Evolutionary conservation across 208 protist species (phyloP).

Genomic region (Wallacemonas sp.): DNA sequence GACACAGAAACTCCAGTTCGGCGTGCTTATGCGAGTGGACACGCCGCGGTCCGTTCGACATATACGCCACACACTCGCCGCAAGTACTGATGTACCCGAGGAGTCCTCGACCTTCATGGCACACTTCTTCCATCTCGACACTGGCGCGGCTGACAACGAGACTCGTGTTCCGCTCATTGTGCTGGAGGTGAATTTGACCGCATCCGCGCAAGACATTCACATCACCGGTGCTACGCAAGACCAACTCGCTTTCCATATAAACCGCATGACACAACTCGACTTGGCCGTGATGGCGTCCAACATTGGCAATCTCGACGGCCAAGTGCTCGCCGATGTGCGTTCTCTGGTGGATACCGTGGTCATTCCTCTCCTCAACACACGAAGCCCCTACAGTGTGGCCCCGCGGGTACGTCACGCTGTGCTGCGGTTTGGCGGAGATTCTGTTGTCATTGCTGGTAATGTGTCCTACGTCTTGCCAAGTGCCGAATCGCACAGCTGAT

Average conservation of each 20-base stretch:
- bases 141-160: background rate
- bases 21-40: background rate
- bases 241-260: slow-evolving; percentile 21
- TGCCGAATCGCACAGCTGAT: slow-evolving; percentile 6
- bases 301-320: slow-evolving; percentile 32
- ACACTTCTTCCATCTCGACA: background rate
- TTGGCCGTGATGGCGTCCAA: slow-evolving; percentile 32
- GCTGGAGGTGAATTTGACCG: slow-evolving; percentile 20
- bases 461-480: slow-evolving; percentile 4
- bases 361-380: slow-evolving; percentile 34
- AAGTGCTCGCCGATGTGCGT: slow-evolving; percentile 14
- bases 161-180: slow-evolving; percentile 9
- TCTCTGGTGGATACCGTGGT: slow-evolving; percentile 23
- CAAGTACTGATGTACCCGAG: too few species aligned
- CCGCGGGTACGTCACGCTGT: slow-evolving; percentile 18
- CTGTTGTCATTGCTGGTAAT: slow-evolving; percentile 22
- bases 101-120: too few species aligned
- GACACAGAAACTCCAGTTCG: background rate
- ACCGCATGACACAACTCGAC: slow-evolving; percentile 16
- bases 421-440: slow-evolving; percentile 17
- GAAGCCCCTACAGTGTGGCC: slow-evolving; percentile 24
- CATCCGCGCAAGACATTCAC: slow-evolving; percentile 20
- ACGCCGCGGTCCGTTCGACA: too few species aligned
- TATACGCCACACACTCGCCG: too few species aligned
- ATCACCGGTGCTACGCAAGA: slow-evolving; percentile 7